These are phyloP conservation scores for Haematococcus lacustris DNA, from an alignment of 139 green algal species.

Conservation along the genomic window DNA sequence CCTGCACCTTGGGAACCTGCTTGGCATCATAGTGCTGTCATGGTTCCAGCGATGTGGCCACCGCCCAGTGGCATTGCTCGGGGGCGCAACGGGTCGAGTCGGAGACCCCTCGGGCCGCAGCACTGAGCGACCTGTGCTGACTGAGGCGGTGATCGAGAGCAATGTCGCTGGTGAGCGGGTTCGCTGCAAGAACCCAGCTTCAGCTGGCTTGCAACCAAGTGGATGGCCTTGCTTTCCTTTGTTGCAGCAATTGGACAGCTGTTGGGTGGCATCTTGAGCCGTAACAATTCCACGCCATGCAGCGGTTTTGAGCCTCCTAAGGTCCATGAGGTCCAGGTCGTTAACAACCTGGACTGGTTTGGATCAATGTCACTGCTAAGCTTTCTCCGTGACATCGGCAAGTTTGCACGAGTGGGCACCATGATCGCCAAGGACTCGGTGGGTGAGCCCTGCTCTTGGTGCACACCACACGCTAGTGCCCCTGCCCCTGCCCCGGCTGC, in stretches of 20 bases:
- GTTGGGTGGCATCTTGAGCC: conserved; percentile 30
- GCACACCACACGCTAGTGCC: too few species aligned
- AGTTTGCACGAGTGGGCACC: conserved; percentile 82
- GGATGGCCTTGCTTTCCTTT: not conserved
- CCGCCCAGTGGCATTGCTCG: conserved; percentile 75
- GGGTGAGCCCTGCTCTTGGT: too few species aligned
- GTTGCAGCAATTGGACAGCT: conserved; percentile 32
- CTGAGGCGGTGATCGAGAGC: conserved; percentile 69
- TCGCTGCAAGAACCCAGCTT: too few species aligned
- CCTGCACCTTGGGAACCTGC: conserved; percentile 91
- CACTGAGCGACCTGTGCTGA: conserved; percentile 83
- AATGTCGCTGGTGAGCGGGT: conserved; percentile 61
- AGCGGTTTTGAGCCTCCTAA: not conserved
- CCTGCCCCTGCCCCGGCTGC: too few species aligned
- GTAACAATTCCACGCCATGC: conserved; percentile 21
- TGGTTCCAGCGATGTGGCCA: conserved; percentile 91
- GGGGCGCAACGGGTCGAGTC: conserved; percentile 86
- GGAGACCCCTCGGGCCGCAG: conserved; percentile 87
- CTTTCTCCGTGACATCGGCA: conserved; percentile 92
- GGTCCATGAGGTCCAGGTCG: conserved; percentile 23
- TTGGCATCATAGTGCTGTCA: conserved; percentile 93
- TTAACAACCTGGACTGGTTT: conserved; percentile 94
- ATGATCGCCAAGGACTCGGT: conserved; percentile 97
- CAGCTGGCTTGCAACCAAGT: conserved; percentile 14
- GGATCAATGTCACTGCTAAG: conserved; percentile 74